phyloP scores from a whole-genome alignment of 2,329 filamentous ascomycete genomes.

The Colletotrichum zoysiae region DNA sequence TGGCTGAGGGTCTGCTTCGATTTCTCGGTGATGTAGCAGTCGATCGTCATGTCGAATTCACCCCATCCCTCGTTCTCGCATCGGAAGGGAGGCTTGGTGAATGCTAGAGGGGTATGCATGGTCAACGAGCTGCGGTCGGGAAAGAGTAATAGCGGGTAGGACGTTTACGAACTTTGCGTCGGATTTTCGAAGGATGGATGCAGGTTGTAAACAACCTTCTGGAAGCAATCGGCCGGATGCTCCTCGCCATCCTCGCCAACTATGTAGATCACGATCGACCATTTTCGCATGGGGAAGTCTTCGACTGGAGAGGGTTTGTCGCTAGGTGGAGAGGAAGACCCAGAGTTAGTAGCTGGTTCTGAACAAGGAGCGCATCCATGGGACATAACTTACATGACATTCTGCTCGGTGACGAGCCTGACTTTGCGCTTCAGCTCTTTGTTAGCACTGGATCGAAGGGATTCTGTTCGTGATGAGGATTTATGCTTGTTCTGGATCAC shows the following conservation, averaged over 20 bases:
- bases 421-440: conserved; percentile 78
- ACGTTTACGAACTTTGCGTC: conserved; percentile 78
- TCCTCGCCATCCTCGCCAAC: conserved; percentile 89
- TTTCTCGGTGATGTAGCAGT: conserved; percentile 87
- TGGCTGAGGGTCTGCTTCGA: conserved; percentile 84
- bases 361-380: conserved; percentile 10
- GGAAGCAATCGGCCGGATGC: conserved; percentile 85
- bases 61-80: conserved; percentile 98
- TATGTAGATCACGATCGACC: conserved; percentile 88
- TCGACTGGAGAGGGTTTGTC: conserved; percentile 85
- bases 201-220: conserved; percentile 91
- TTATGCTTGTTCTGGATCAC: not conserved
- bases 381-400: conserved; percentile 75
- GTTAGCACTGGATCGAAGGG: conserved; percentile 32
- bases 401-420: conserved; percentile 93
- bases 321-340: conserved; percentile 56
- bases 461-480: not conserved
- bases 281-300: conserved; percentile 92
- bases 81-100: conserved; percentile 87
- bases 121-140: conserved; percentile 39
- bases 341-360: conserved; percentile 42
- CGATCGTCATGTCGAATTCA: conserved; percentile 95
- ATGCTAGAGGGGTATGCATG: conserved; percentile 63
- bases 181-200: conserved; percentile 94
- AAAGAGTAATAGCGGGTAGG: conserved; percentile 14